Evolutionary conservation across 306 rosid genomes (phyloP).

Genomic region (Acacia crassicarpa): DNA sequence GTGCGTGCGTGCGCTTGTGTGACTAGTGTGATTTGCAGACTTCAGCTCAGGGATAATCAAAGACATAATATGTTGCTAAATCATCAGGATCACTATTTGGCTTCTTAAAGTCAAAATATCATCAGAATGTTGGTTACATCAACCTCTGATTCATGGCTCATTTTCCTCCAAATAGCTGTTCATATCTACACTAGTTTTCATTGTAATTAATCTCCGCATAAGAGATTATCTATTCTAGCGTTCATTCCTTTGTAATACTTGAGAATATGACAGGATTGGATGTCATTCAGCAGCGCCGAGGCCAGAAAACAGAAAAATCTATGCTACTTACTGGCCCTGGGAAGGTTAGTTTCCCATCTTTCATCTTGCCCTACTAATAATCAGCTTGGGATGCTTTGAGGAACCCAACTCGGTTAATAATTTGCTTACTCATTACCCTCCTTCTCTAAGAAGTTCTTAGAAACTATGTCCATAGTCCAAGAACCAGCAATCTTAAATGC

Average conservation of each 20-base stretch:
- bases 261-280: slow-evolving; percentile 57
- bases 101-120: not conserved
- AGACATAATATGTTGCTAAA: not conserved
- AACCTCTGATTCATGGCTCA: not conserved
- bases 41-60: slow-evolving; percentile 1
- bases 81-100: not conserved
- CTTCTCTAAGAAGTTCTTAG: not conserved
- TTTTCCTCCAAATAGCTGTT: not conserved
- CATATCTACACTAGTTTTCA: not conserved
- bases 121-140: not conserved
- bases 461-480: not conserved
- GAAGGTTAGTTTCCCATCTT: slow-evolving; percentile 52
- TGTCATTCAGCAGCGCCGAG: slow-evolving; percentile 85
- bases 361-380: not conserved
- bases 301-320: slow-evolving; percentile 77
- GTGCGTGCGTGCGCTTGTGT: not conserved
- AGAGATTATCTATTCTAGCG: not conserved
- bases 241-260: not conserved
- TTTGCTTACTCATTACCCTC: not conserved
- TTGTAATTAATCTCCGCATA: not conserved
- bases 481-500: not conserved
- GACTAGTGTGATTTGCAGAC: not conserved
- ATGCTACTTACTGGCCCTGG: slow-evolving; percentile 89
- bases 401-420: slow-evolving; percentile 3
- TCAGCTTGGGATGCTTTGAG: slow-evolving; percentile 30